phyloP scores from a whole-genome alignment of 2,329 filamentous ascomycete genomes.

The Pseudogymnoascus sp. region DNA sequence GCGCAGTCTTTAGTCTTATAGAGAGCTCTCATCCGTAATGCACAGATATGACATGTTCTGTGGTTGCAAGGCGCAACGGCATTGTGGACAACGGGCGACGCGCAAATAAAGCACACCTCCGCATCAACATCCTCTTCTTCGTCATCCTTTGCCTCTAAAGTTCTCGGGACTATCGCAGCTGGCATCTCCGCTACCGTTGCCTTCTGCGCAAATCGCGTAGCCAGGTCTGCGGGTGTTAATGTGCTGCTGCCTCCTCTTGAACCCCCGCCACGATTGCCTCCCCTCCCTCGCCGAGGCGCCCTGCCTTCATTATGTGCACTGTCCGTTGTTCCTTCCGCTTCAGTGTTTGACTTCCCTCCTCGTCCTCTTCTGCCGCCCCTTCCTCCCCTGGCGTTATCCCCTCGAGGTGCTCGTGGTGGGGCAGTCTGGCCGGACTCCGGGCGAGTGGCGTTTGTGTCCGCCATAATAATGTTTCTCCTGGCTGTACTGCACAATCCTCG shows the following conservation, averaged over 20 bases:
- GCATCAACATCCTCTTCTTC: slow-evolving; percentile 49
- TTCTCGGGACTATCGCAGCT: slow-evolving; percentile 18
- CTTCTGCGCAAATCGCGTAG: slow-evolving; percentile 12
- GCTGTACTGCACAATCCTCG: background rate
- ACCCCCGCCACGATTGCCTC: slow-evolving; percentile 15
- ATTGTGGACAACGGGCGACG: slow-evolving; percentile 78
- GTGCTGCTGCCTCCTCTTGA: slow-evolving; percentile 11
- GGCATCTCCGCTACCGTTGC: background rate
- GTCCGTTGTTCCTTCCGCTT: slow-evolving; percentile 9
- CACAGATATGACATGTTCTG: slow-evolving; percentile 92
- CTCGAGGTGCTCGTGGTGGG: slow-evolving; percentile 18
- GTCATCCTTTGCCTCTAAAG: slow-evolving; percentile 15
- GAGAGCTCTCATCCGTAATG: slow-evolving; percentile 78
- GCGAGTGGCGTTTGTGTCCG: slow-evolving; percentile 1
- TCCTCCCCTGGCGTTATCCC: slow-evolving; percentile 30
- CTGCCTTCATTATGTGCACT: slow-evolving; percentile 9
- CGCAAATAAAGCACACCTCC: slow-evolving; percentile 96
- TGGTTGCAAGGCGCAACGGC: slow-evolving; percentile 93
- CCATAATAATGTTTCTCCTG: background rate
- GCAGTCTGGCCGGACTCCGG: background rate
- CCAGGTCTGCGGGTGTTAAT: slow-evolving; percentile 16
- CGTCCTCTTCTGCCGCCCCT: slow-evolving; percentile 32
- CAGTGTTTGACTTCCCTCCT: slow-evolving; percentile 18
- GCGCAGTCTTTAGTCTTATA: slow-evolving; percentile 96
- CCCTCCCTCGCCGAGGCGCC: slow-evolving; percentile 14